These are phyloP conservation scores for Saccharomyces hybrid DNA, from an alignment of 1,139 yeast genomes.

Conservation along the genomic window DNA sequence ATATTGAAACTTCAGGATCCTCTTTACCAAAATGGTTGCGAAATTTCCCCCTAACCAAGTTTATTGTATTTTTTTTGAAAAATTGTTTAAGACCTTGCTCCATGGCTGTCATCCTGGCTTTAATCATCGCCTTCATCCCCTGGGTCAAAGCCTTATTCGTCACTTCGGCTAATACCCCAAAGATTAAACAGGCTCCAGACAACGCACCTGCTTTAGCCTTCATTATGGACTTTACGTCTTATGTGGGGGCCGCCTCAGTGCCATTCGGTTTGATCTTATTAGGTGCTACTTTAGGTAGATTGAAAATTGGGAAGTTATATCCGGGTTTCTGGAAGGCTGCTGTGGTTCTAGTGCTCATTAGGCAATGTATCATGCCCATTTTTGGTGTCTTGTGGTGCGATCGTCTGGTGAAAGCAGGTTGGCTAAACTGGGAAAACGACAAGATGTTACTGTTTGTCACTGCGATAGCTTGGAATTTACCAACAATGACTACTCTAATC, in stretches of 20 bases:
- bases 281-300: slow-evolving; percentile 80
- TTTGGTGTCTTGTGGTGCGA: slow-evolving; percentile 53
- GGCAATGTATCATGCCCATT: slow-evolving; percentile 50
- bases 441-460: slow-evolving; percentile 57
- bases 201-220: slow-evolving; percentile 74
- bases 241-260: slow-evolving; percentile 81
- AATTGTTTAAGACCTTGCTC: slow-evolving; percentile 61
- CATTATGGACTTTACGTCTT: slow-evolving; percentile 67
- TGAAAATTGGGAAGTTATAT: slow-evolving; percentile 52
- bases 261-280: slow-evolving; percentile 74
- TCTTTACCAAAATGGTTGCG: slow-evolving; percentile 6
- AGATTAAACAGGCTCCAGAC: slow-evolving; percentile 64
- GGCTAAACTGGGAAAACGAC: slow-evolving; percentile 45
- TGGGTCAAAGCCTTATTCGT: slow-evolving; percentile 71
- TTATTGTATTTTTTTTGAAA: slow-evolving; percentile 29
- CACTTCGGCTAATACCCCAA: slow-evolving; percentile 21
- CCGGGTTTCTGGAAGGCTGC: slow-evolving; percentile 65
- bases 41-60: slow-evolving; percentile 9
- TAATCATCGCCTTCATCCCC: slow-evolving; percentile 69
- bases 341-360: slow-evolving; percentile 37
- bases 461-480: slow-evolving; percentile 56
- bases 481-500: slow-evolving; percentile 65
- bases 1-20: slow-evolving; percentile 9
- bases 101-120: slow-evolving; percentile 45
- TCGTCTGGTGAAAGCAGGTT: slow-evolving; percentile 39